Evolutionary conservation across 1,139 yeast genomes (phyloP).

Genomic region (Hyphopichia buzzinii): DNA sequence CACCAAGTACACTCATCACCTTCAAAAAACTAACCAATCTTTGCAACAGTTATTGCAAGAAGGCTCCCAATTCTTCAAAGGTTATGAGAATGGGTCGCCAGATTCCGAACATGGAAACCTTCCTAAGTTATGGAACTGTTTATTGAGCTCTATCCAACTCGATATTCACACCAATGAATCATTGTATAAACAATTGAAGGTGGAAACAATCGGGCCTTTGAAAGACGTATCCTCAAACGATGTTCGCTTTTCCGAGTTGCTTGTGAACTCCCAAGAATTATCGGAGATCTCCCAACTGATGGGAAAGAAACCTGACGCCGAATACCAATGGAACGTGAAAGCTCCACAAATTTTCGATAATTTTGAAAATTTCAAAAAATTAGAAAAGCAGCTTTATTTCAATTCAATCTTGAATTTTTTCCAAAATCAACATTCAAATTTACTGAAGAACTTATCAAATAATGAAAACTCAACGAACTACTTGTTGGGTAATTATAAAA

Average conservation of each 20-base stretch:
- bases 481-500: constrained; percentile 47
- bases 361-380: constrained; percentile 71
- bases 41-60: constrained; percentile 46
- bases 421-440: constrained; percentile 54
- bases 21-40: constrained; percentile 50
- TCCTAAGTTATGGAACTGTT: constrained; percentile 56
- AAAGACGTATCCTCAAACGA: constrained; percentile 52
- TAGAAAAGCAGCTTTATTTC: constrained; percentile 64
- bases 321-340: constrained; percentile 65
- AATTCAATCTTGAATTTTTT: constrained; percentile 68
- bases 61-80: constrained; percentile 38
- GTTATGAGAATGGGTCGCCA: constrained; percentile 16
- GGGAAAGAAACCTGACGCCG: constrained; percentile 26
- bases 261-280: constrained; percentile 42
- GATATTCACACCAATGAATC: constrained; percentile 55
- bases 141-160: constrained; percentile 49
- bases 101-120: constrained; percentile 53
- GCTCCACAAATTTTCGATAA: constrained; percentile 78
- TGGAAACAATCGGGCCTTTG: constrained; percentile 57
- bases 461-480: constrained; percentile 69
- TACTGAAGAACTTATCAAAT: constrained; percentile 43
- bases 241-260: constrained; percentile 44
- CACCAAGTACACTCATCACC: constrained; percentile 48
- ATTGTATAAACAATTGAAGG: constrained; percentile 50
- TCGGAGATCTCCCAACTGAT: constrained; percentile 31